These are phyloP conservation scores for Sextonia rubra DNA, from an alignment of 164 flowering plant species.

Conservation along the genomic window DNA sequence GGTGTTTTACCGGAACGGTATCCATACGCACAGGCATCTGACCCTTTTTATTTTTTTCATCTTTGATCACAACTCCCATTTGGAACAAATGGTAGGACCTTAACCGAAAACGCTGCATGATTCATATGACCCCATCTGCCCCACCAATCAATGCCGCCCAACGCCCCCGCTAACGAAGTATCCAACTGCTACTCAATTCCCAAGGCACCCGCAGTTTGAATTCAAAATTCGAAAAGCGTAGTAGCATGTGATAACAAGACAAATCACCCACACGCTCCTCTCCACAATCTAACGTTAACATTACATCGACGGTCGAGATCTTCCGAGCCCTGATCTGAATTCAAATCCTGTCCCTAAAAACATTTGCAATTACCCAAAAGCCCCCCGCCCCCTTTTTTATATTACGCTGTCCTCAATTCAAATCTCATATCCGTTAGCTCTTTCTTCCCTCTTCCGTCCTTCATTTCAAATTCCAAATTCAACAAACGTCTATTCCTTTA, in stretches of 20 bases:
- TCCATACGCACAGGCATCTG: too few relatives aligned
- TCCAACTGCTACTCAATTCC: too few relatives aligned
- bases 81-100: too few relatives aligned
- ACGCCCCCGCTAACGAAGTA: too few relatives aligned
- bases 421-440: not conserved
- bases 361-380: not conserved
- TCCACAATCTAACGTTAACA: not conserved
- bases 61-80: too few relatives aligned
- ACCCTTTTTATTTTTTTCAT: too few relatives aligned
- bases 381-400: too few relatives aligned
- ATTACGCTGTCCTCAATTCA: not conserved
- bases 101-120: too few relatives aligned
- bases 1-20: too few relatives aligned
- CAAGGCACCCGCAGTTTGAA: too few relatives aligned
- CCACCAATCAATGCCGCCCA: not conserved
- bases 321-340: not conserved
- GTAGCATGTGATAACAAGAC: not conserved
- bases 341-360: not conserved
- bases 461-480: not conserved
- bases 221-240: not conserved
- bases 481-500: too few relatives aligned
- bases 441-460: not conserved
- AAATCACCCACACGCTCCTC: not conserved
- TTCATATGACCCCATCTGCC: not conserved
- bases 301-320: slow-evolving; percentile 2